Conservation (phyloP, 2,329 filamentous ascomycete genomes). For the Claviceps sp. region DNA sequence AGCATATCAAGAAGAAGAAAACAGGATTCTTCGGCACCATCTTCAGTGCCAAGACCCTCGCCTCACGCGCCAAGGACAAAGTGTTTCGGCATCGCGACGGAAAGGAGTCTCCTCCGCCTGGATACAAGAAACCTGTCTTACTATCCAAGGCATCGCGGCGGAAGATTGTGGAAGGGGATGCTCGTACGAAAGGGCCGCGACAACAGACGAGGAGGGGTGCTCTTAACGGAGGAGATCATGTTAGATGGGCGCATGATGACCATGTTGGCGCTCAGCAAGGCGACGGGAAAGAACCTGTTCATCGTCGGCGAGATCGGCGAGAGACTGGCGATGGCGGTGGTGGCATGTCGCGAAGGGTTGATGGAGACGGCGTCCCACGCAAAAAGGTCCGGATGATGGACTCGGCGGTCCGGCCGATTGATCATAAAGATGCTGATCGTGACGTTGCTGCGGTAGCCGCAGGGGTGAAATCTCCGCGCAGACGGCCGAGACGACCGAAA, state of each 20-base stretch:
- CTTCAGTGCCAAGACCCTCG: conserved; percentile 33
- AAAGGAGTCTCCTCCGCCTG: not conserved
- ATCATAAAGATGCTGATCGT: not conserved
- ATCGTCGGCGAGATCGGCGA: not conserved
- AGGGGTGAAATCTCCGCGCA: conserved; percentile 18
- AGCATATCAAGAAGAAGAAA: conserved; percentile 21
- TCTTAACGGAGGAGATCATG: not conserved
- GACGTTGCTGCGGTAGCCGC: not conserved
- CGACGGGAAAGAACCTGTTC: not conserved
- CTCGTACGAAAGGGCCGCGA: not conserved
- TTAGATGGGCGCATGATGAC: not conserved
- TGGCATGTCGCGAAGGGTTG: not conserved
- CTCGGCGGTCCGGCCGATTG: not conserved
- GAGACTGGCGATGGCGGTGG: not conserved
- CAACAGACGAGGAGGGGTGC: not conserved
- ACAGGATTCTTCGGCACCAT: conserved; percentile 35
- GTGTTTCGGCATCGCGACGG: conserved; percentile 3
- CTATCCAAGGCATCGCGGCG: not conserved
- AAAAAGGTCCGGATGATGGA: conserved; percentile 1
- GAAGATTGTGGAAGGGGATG: not conserved
- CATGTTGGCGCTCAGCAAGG: not conserved
- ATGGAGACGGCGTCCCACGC: not conserved
- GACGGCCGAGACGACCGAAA: conserved; percentile 28
- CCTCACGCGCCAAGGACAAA: conserved; percentile 9
- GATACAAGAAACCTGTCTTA: not conserved